Evolutionary conservation across 2,329 filamentous ascomycete species (phyloP), one percentile per base, ranked within the genome.

Genomic region (Fusarium sp.): DNA sequence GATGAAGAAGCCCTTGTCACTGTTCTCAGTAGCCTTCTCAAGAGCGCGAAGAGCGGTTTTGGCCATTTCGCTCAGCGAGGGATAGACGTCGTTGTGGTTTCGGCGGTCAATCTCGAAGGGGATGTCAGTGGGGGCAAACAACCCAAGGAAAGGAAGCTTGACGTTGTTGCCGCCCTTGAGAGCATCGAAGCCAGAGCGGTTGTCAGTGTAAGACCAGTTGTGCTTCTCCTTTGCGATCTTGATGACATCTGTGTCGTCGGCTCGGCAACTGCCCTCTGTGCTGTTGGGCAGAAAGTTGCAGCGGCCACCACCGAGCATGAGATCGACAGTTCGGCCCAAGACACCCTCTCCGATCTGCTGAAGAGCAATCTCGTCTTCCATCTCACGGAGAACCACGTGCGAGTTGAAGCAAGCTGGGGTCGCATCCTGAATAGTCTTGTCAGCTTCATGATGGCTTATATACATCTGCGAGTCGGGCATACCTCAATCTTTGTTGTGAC

Each of bases 341-440:
- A 93, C 91, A 46, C 97, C 91, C 66, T 95, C 88, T 36, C 96
- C 96, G 45, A 97, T 84, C 83, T 98, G 91, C 77, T 99, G 96
- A 74, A 95, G 85, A 1, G 96, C 96, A 74, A 99, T 97, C 49
- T 91, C 87, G 77, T 98, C 94, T 77, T 96, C 92, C 80, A 97
- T 92, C 62, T 85, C 82, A 48, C 96, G 88, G 67, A 88, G 83
- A 66, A 93, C 89, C 17, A 94, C 96, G 76, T 98, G 96, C 45
- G 92, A 89, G 6, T 93, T 94, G 77, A 99, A 99, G 79, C 93
- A 97, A 3, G 96, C 96, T 1, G 96, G 96, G 3, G 96, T 99
- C 6, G 96, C 96, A 81, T 99, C 96, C 6, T 96, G 97, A 64
- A 98, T 89, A 36, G 17, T 36, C 23, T 15, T 3, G 31, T 66